phyloP scores from a whole-genome alignment of 2,329 filamentous ascomycete species.

The Grosmannia clavigera region DNA sequence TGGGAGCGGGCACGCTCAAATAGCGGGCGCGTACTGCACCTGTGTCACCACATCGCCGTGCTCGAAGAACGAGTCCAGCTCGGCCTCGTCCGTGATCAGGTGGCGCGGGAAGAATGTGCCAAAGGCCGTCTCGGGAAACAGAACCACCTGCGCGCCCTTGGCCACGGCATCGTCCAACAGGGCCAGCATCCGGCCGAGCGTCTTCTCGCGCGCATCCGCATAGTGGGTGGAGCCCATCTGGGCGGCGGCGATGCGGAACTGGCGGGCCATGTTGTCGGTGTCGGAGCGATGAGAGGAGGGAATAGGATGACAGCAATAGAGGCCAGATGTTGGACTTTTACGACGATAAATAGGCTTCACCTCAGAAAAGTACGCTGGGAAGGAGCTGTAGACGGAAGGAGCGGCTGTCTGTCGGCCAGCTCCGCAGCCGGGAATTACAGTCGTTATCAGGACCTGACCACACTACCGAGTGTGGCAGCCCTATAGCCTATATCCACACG shows the following conservation, averaged over 20 bases:
- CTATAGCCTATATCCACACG: neutral
- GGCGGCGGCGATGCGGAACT: conserved; percentile 30
- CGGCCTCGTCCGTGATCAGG: conserved; percentile 30
- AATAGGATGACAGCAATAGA: neutral
- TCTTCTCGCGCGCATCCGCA: conserved; percentile 25
- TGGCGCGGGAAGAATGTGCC: conserved; percentile 45
- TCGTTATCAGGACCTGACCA: neutral
- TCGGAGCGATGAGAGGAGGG: neutral
- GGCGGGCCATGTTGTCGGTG: conserved; percentile 5
- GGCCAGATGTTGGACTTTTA: neutral
- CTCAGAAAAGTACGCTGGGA: neutral
- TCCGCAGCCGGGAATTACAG: neutral
- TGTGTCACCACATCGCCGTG: conserved; percentile 27
- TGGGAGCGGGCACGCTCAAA: conserved; percentile 34
- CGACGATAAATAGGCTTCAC: too few species aligned
- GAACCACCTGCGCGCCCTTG: conserved; percentile 33
- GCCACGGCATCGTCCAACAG: conserved; percentile 32
- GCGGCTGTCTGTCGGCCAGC: neutral
- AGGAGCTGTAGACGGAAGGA: neutral
- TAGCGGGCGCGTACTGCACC: conserved; percentile 31
- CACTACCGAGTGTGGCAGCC: neutral
- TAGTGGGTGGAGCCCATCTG: conserved; percentile 37
- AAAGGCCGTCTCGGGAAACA: conserved; percentile 41
- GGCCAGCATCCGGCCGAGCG: conserved; percentile 33
- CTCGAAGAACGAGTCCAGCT: conserved; percentile 37